Evolutionary conservation across 306 rosid genomes (phyloP), one percentile per base, ranked within the genome.

Genomic region (Vicia faba): DNA sequence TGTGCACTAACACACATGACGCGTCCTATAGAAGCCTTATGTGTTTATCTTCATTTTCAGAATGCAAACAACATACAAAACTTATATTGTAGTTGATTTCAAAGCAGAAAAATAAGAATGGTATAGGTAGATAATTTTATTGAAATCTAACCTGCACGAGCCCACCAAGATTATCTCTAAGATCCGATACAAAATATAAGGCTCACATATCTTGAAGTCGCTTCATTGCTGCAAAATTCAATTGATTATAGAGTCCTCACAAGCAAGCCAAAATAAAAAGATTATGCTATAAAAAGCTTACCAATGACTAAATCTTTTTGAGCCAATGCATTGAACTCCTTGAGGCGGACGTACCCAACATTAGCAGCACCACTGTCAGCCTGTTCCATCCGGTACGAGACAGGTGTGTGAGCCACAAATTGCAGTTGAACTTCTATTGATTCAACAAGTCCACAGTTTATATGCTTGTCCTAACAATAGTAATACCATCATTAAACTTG

Each of bases 131-230:
- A 69, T 15, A 64, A 23, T 43, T 31, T 12, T 71, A 55, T 40
- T 38, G 65, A 57, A 67, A 58, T 66, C 53, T 62, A 75, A 92
- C 98, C 98, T 92, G 98, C 35, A 89, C 98, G 55, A 92, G 85
- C 73, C 98, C 98, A 53, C 98, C 98, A 77, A 82, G 98, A 78
- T 92, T 92, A 81, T 89, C 98, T 84, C 98, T 84, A 71, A 92
- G 96, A 80, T 92, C 98, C 80, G 89, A 78, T 74, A 92, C 60
- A 61, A 92, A 92, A 82, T 73, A 87, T 36, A 93, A 89, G 33
- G 96, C 96, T 38, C 96, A 93, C 91, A 83, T 86, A 71, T 79
- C 91, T 84, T 88, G 87, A 64, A 92, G 96, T 71, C 93, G 88
- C 75, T 84, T 89, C 96, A 82, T 86, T 49, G 98, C 96, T 92